Base-by-base conservation (phyloP, 768 basidiomycete genomes). In the Kwoniella bestiolae region DNA sequence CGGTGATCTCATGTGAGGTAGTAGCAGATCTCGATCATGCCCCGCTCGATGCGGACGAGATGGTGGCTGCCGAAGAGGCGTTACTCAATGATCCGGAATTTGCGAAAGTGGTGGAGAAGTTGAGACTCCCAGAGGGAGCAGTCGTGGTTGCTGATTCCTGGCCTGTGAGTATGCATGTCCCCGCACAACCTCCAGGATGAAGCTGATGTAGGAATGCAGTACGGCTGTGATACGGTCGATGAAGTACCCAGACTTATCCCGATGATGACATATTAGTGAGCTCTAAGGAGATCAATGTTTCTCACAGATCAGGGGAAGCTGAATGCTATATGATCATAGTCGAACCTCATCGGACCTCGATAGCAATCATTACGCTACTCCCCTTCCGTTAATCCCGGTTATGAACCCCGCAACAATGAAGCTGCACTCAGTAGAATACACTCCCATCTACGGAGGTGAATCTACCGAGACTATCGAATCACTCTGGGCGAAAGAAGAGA, bases 81-180 rank as follows among this genome's bases (percentile, higher is more conserved):
- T 38, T 69, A 18, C 44, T 69, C 6, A 11, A 32, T 3, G 18
- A 65, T 35, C 63, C 50, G 16, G 61, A 67, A 35, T 66, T 69
- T 35, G 31, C 18, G 7, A 56, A 34, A 9, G 59, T 46, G 9
- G 41, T 69, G 18, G 41, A 56, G n/a, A 62, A 47, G 32, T 34
- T 69, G 32, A 21, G 50, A 12, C 49, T 69, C 11, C 68, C 68
- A 21, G 14, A 28, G 7, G 31, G 47, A 23, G 53, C 58, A n/a
- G 51, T 56, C 35, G 60, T 69, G 5, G 35, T 66, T 6, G 68
- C 68, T 11, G 68, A 69, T n/a, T 16, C 52, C 21, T 69, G 68
- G 65, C 29, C 34, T 35, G 55, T 56, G 16, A 49, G 63, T 55
- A 11, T 29, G 25, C 23, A 25, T 51, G 23, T 41, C 38, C 38